Evolutionary conservation across 1,284 basidiomycete species (phyloP).

Genomic region (Grifola frondosa): DNA sequence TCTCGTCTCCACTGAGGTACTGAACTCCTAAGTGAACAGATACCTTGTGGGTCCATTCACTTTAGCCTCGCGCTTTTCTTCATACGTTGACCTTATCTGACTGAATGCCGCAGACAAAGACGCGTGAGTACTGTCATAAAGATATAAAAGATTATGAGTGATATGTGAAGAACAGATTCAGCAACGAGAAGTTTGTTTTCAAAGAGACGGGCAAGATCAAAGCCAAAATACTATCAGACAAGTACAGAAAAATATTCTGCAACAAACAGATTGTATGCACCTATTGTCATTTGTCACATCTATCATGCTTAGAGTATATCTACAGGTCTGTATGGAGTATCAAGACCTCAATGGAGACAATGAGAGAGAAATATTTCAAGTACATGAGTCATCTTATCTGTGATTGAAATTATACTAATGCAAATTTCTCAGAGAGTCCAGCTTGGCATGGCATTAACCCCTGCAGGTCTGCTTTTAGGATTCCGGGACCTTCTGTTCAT

Average conservation of each 20-base stretch:
- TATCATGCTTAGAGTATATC: background rate
- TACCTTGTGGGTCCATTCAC: slow-evolving; percentile 17
- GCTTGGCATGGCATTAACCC: slow-evolving; percentile 75
- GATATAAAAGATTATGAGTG: background rate
- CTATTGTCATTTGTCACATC: too few species aligned
- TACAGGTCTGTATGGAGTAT: slow-evolving; percentile 64
- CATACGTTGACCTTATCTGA: background rate
- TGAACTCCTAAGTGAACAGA: slow-evolving; percentile 6
- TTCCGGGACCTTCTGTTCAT: too few species aligned
- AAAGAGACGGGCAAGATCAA: slow-evolving; percentile 36
- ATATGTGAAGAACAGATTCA: slow-evolving; percentile 29
- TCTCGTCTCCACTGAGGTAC: background rate
- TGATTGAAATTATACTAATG: background rate
- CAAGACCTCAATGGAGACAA: slow-evolving; percentile 54
- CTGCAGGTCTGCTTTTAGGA: slow-evolving; percentile 45
- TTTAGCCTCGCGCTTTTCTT: background rate
- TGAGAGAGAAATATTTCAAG: slow-evolving; percentile 78
- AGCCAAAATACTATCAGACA: slow-evolving; percentile 45
- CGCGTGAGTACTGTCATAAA: slow-evolving; percentile 38
- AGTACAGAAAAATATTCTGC: slow-evolving; percentile 52
- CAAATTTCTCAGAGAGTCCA: slow-evolving; percentile 57
- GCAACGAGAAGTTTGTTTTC: slow-evolving; percentile 56
- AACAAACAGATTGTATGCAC: slow-evolving; percentile 58
- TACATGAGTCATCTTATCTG: slow-evolving; percentile 25
- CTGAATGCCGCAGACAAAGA: slow-evolving; percentile 46